These are phyloP conservation scores for Pontederia paniculata DNA, from an alignment of 176 grass and related monocot species.

Conservation along the genomic window DNA sequence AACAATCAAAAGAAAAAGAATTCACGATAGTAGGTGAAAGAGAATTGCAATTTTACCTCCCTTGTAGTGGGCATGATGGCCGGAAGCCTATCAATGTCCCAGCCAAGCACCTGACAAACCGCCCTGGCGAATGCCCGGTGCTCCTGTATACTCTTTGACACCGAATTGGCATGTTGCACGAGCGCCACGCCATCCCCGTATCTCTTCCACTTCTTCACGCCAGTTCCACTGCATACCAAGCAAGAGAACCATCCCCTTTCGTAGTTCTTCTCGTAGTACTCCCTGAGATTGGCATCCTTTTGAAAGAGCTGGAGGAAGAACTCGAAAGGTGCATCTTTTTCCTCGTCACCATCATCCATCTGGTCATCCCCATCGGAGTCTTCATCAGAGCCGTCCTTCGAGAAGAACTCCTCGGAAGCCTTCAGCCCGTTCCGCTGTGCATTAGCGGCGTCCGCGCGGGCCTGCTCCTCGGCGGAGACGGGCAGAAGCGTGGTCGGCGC, in stretches of 20 bases:
- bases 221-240: slow-evolving; percentile 40
- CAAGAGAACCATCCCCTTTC: slow-evolving; percentile 46
- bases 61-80: slow-evolving; percentile 18
- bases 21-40: too few species aligned
- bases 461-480: slow-evolving; percentile 3
- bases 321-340: slow-evolving; percentile 26
- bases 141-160: slow-evolving; percentile 21
- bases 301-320: slow-evolving; percentile 11
- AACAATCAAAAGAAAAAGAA: too few species aligned
- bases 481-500: not conserved
- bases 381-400: slow-evolving; percentile 24
- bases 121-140: slow-evolving; percentile 47
- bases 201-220: slow-evolving; percentile 16
- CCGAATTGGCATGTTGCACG: slow-evolving; percentile 41
- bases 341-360: slow-evolving; percentile 22
- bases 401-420: slow-evolving; percentile 37
- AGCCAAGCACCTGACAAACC: slow-evolving; percentile 50
- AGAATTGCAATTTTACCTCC: not conserved
- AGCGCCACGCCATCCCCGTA: slow-evolving; percentile 34
- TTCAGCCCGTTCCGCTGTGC: slow-evolving; percentile 18
- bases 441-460: slow-evolving; percentile 1
- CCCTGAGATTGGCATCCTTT: slow-evolving; percentile 9
- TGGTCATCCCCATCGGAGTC: slow-evolving; percentile 18
- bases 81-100: slow-evolving; percentile 38
- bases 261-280: slow-evolving; percentile 44